Evolutionary conservation across 768 basidiomycete genomes (phyloP).

Genomic region (Tricholoma hemisulphureum): DNA sequence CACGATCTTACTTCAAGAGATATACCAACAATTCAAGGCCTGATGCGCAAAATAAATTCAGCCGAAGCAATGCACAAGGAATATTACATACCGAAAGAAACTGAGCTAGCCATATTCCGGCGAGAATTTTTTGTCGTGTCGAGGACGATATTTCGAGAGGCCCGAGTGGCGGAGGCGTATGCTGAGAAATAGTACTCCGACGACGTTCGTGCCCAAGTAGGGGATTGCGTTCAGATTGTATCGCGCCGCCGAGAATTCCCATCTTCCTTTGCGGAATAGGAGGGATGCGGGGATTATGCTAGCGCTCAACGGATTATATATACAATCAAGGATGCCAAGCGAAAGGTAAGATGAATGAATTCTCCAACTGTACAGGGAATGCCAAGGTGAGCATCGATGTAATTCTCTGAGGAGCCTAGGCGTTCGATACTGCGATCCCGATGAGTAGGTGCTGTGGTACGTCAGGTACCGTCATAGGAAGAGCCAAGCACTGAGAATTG

Average conservation of each 20-base stretch:
- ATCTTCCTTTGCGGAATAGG: background rate
- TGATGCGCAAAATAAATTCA: slow-evolving; percentile 5
- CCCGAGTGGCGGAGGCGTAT: slow-evolving; percentile 28
- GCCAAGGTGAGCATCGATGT: background rate
- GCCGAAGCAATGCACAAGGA: background rate
- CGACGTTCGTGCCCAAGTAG: background rate
- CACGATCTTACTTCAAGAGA: background rate
- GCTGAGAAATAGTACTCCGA: background rate
- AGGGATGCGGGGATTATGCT: background rate
- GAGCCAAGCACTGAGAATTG: background rate
- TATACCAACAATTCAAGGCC: slow-evolving; percentile 34
- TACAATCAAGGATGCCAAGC: background rate
- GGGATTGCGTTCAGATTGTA: background rate
- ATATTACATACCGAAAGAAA: slow-evolving; percentile 70
- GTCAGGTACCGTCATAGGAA: background rate
- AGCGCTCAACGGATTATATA: background rate
- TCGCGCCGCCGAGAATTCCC: background rate
- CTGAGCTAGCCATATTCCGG: slow-evolving; percentile 67
- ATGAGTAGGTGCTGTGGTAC: background rate
- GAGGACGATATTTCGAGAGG: slow-evolving; percentile 60
- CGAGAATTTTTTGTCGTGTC: slow-evolving; percentile 60
- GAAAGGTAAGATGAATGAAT: background rate
- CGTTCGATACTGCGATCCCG: background rate
- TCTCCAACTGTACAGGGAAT: background rate
- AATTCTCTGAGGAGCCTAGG: background rate